These are phyloP conservation scores for Aquanectria penicillioides DNA, from an alignment of 2,329 filamentous ascomycete genomes.

Conservation along the genomic window DNA sequence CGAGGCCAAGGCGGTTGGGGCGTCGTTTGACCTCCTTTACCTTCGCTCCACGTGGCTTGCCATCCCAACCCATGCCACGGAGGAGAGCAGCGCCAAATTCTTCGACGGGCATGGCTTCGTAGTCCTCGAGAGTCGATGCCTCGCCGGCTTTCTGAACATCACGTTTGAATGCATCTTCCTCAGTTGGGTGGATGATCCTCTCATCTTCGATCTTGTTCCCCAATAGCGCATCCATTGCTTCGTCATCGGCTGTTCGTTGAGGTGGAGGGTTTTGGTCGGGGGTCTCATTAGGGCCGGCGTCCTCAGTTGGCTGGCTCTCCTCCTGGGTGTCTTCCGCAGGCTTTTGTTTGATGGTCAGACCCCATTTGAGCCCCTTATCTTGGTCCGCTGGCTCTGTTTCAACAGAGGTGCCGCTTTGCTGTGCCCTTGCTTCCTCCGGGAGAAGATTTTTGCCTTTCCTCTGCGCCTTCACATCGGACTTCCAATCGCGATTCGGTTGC, in stretches of 20 bases:
- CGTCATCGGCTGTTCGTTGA: conserved; percentile 52
- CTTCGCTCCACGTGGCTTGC: conserved; percentile 62
- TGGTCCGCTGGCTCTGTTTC: conserved; percentile 55
- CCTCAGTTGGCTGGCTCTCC: conserved; percentile 22
- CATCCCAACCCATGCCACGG: conserved; percentile 96
- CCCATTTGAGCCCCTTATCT: conserved; percentile 66
- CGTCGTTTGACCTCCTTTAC: conserved; percentile 75
- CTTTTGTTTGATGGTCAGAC: conserved; percentile 57
- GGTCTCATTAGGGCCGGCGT: conserved; percentile 16
- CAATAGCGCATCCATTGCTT: conserved; percentile 74
- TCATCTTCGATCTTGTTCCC: conserved; percentile 60
- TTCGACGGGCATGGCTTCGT: conserved; percentile 89
- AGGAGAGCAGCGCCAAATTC: conserved; percentile 93
- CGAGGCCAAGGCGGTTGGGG: conserved; percentile 86
- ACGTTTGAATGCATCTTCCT: conserved; percentile 74
- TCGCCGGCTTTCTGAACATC: conserved; percentile 80
- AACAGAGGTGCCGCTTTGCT: conserved; percentile 46
- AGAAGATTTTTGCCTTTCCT: conserved; percentile 64
- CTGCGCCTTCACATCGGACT: conserved; percentile 61
- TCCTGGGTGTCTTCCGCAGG: conserved; percentile 63
- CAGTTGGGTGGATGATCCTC: conserved; percentile 66
- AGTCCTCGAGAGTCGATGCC: conserved; percentile 81
- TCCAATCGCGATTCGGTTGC: conserved; percentile 71
- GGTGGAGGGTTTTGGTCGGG: conserved; percentile 7
- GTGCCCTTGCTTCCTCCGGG: conserved; percentile 64